Percentiles rank a stretch among this genome's conserved stretches.
phyloP scores from a whole-genome alignment of 768 basidiomycete genomes.

The Tricholoma matsutake region DNA sequence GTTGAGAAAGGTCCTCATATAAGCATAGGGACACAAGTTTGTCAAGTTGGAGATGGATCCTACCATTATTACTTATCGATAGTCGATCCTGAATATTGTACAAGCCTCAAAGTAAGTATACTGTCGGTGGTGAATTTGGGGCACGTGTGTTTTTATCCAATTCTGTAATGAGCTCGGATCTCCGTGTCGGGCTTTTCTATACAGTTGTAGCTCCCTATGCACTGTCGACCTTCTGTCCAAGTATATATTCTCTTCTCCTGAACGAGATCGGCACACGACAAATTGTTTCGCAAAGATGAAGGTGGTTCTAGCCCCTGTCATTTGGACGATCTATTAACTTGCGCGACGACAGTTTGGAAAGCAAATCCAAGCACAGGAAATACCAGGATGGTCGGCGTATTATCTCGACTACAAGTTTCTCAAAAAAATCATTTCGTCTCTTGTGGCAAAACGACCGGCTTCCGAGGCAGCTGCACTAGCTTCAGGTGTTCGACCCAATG shows the following conservation, averaged over 20 bases:
- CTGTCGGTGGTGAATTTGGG: conserved; percentile 7
- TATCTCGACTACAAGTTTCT: conserved; percentile 99
- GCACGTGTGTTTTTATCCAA: conserved; percentile 23
- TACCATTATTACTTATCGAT: conserved; percentile 15
- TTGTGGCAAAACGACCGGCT: conserved; percentile 84
- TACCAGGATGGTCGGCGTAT: conserved; percentile 93
- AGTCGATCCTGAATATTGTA: conserved; percentile 5
- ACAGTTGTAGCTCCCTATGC: not conserved
- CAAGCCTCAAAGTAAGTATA: conserved; percentile 6
- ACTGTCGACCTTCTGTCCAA: not conserved
- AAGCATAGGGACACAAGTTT: conserved; percentile 46
- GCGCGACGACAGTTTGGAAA: conserved; percentile 82
- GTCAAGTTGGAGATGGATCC: conserved; percentile 20
- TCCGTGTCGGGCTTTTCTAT: not conserved
- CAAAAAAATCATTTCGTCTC: conserved; percentile 97
- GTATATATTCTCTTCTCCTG: not conserved
- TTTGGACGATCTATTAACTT: conserved; percentile 9
- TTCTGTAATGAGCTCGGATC: not conserved
- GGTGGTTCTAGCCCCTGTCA: conserved; percentile 15
- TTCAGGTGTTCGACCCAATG: conserved; percentile 71
- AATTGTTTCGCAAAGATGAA: conserved; percentile 17
- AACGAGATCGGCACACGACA: conserved; percentile 11
- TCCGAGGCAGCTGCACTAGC: conserved; percentile 88
- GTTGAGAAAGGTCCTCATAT: conserved; percentile 83
- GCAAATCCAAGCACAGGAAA: conserved; percentile 92